Base-by-base conservation (phyloP, 2,329 filamentous ascomycete species). In the Cordyceps farinosa region DNA sequence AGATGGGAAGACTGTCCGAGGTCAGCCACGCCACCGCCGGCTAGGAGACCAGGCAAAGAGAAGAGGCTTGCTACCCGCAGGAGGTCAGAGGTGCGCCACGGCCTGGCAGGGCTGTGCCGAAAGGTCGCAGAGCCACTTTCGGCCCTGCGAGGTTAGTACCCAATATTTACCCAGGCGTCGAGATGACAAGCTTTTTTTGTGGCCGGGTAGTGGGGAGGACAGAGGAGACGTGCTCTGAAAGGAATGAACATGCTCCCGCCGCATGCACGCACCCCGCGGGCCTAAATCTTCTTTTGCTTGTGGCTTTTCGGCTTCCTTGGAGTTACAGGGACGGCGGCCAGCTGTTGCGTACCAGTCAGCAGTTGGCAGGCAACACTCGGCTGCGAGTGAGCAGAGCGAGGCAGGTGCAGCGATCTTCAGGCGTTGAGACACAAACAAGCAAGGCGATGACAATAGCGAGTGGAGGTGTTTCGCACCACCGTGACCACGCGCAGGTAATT, bases 61-160 rank as follows among this genome's bases (percentile, higher is more conserved):
- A 15, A 40, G 13, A 15, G 38, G 38, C 38, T 45, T 45, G 42
- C 42, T 15, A 22, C 17, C n/a, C 38, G 38, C 22, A 40, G 38
- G 11, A 40, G 38, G 38, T 13, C 5, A 40, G 22, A 27, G 45
- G 3, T 7, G 34, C 51, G 34, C 34, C 51, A 53, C 17, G 17
- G n/a, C 32, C 51, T 53, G 51, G 15, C 51, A 53, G n/a, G 51
- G 51, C 51, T 53, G 51, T 53, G 34, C 51, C 51, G 47, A 50
- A 48, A 38, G 32, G 51, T 22, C 22, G 32, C 29, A 34, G 17
- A 22, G n/a, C 34, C 51, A 53, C 34, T 53, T 40, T 53, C 10
- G 38, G 38, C 38, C 34, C 11, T 38, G 9, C 11, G 34, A 22
- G 22, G 22, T 22, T 22, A 22, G 22, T 22, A 22, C 22, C 22